phyloP scores from a whole-genome alignment of 2,329 filamentous ascomycete genomes.

The Sporothrix dimorphospora region DNA sequence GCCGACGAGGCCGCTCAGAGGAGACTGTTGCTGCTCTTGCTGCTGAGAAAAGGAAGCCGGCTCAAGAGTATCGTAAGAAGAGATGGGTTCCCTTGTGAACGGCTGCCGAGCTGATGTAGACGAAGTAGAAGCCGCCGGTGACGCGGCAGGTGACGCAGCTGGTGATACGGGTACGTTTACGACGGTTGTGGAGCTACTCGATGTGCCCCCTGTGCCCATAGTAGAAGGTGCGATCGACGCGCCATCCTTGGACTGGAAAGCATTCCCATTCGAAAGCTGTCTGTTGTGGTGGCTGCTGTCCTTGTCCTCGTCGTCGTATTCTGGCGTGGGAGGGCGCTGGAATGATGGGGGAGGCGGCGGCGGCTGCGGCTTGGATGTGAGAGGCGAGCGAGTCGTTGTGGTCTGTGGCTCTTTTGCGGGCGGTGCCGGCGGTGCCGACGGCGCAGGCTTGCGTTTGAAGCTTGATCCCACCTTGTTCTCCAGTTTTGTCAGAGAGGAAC shows the following conservation, averaged over 20 bases:
- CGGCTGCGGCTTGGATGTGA: slow-evolving; percentile 15
- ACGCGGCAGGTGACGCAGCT: slow-evolving; percentile 48
- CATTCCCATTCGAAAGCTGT: neutral
- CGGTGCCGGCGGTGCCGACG: slow-evolving; percentile 17
- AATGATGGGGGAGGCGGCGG: slow-evolving; percentile 28
- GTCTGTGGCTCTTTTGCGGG: slow-evolving; percentile 25
- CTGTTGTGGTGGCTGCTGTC: slow-evolving; percentile 34
- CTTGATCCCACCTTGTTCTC: slow-evolving; percentile 35
- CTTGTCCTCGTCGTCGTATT: slow-evolving; percentile 49
- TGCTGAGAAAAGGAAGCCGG: neutral
- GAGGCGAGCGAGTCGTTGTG: neutral
- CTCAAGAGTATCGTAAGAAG: neutral
- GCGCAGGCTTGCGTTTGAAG: slow-evolving; percentile 27
- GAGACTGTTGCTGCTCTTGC: neutral
- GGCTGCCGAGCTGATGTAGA: neutral
- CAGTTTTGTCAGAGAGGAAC: slow-evolving; percentile 37
- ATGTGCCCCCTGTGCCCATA: neutral
- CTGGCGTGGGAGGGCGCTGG: slow-evolving; percentile 52
- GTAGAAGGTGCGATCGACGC: neutral
- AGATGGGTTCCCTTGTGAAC: neutral
- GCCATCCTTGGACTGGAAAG: neutral
- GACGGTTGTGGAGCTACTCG: slow-evolving; percentile 33
- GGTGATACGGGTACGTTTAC: slow-evolving; percentile 50
- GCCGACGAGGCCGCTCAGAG: slow-evolving; percentile 19
- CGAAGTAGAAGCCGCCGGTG: neutral